Percentiles rank a stretch among this genome's conserved stretches.
These are phyloP conservation scores for Rhizophagus sp. DNA, from an alignment of 192 early-diverging fungal species.

Conservation along the genomic window DNA sequence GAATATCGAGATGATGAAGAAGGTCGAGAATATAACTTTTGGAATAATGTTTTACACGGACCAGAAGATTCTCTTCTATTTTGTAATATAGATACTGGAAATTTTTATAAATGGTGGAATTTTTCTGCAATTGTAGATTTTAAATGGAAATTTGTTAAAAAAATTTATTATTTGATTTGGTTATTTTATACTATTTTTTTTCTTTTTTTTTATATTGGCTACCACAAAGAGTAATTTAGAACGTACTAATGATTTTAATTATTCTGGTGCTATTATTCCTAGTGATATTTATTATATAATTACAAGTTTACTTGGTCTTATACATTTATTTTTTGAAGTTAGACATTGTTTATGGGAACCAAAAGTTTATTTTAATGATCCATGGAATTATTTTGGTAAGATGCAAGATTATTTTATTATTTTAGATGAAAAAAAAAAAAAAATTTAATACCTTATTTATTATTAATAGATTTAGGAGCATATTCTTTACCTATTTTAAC, in stretches of 20 bases:
- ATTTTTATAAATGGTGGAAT: background rate
- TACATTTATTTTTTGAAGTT: background rate
- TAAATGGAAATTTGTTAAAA: background rate
- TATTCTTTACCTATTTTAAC: too few species aligned
- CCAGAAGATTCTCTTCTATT: too few species aligned
- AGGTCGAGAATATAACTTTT: too few species aligned
- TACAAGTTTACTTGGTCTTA: background rate
- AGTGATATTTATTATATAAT: background rate
- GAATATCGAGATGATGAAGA: too few species aligned
- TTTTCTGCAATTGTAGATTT: background rate
- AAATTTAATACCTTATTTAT: background rate
- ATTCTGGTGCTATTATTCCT: too few species aligned
- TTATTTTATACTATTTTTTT: background rate
- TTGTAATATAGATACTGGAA: too few species aligned
- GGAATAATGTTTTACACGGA: too few species aligned
- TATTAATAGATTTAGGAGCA: background rate
- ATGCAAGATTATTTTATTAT: too few species aligned
- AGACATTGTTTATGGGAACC: background rate
- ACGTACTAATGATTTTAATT: background rate
- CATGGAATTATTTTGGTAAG: slow-evolving; percentile 1
- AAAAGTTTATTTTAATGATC: background rate
- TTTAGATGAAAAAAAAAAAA: background rate
- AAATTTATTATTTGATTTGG: background rate
- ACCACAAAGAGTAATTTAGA: background rate
- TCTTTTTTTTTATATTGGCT: background rate